Evolutionary conservation across 495 filamentous ascomycete genomes (phyloP).

Genomic region (Bathelium albidoporum): DNA sequence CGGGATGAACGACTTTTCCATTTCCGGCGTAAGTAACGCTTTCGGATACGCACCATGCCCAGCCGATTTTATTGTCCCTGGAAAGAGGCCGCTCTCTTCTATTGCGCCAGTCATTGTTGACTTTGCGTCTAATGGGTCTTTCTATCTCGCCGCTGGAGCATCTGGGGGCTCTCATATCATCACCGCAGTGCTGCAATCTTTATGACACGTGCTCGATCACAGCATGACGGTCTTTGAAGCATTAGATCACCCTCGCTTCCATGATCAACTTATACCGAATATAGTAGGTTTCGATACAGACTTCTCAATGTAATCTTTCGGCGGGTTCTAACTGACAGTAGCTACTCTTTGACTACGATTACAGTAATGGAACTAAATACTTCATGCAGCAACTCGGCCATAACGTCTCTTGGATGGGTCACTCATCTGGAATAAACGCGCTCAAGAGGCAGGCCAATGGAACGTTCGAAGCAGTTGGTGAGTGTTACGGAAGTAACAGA

Average conservation of each 20-base stretch:
- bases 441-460: constrained; percentile 59
- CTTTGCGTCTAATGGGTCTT: constrained; percentile 49
- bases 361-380: constrained; percentile 53
- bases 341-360: constrained; percentile 30
- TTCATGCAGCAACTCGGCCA: constrained; percentile 56
- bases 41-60: constrained; percentile 76
- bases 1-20: constrained; percentile 86
- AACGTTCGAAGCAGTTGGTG: constrained; percentile 64
- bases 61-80: constrained; percentile 69
- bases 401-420: constrained; percentile 62
- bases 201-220: constrained; percentile 63
- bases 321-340: neutral
- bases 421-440: constrained; percentile 59
- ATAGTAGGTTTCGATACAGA: constrained; percentile 61
- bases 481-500: no score
- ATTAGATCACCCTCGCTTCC: constrained; percentile 56
- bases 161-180: constrained; percentile 87
- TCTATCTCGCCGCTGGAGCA: constrained; percentile 63
- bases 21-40: constrained; percentile 60
- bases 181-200: constrained; percentile 66
- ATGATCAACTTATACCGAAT: constrained; percentile 76
- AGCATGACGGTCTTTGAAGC: constrained; percentile 48
- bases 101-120: constrained; percentile 71
- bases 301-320: constrained; percentile 37
- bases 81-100: constrained; percentile 72